These are phyloP conservation scores for Aspergillus diversus DNA, from an alignment of 495 filamentous ascomycete species.

Conservation along the genomic window DNA sequence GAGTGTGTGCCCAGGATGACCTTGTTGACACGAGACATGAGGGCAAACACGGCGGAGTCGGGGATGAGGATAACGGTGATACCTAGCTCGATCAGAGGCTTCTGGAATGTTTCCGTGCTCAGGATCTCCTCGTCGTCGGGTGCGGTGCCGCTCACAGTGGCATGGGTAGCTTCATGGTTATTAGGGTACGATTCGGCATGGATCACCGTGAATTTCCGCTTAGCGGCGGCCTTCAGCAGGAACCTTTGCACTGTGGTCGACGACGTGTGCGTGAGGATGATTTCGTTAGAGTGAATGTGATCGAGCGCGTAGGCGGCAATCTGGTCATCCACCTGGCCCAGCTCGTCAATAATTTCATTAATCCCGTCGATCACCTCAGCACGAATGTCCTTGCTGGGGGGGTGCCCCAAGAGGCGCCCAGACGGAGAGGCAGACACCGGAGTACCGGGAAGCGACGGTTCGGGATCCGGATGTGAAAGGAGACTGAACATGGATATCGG, in stretches of 20 bases:
- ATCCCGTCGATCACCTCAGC: constrained; percentile 91
- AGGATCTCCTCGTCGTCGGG: constrained; percentile 50
- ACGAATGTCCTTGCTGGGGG: constrained; percentile 63
- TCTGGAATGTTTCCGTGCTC: constrained; percentile 64
- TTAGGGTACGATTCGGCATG: constrained; percentile 74
- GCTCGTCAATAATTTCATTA: constrained; percentile 87
- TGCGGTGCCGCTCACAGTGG: constrained; percentile 57
- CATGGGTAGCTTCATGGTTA: constrained; percentile 63
- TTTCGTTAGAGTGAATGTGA: constrained; percentile 88
- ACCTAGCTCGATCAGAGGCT: constrained; percentile 73
- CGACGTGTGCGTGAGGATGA: constrained; percentile 81
- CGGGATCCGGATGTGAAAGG: constrained; percentile 62
- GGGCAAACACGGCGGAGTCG: constrained; percentile 81
- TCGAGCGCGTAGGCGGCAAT: constrained; percentile 84
- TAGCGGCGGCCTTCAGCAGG: constrained; percentile 77
- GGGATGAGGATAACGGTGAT: constrained; percentile 81
- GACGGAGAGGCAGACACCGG: constrained; percentile 47
- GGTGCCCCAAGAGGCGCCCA: constrained; percentile 38
- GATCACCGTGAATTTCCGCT: constrained; percentile 86
- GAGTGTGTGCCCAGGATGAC: constrained; percentile 86
- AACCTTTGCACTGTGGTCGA: constrained; percentile 85
- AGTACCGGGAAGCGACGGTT: constrained; percentile 49
- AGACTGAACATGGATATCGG: constrained; percentile 82
- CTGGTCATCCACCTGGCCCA: constrained; percentile 85
- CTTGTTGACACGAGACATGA: constrained; percentile 94